These are phyloP conservation scores for Podospora appendiculata DNA, from an alignment of 495 filamentous ascomycete species.

Conservation along the genomic window DNA sequence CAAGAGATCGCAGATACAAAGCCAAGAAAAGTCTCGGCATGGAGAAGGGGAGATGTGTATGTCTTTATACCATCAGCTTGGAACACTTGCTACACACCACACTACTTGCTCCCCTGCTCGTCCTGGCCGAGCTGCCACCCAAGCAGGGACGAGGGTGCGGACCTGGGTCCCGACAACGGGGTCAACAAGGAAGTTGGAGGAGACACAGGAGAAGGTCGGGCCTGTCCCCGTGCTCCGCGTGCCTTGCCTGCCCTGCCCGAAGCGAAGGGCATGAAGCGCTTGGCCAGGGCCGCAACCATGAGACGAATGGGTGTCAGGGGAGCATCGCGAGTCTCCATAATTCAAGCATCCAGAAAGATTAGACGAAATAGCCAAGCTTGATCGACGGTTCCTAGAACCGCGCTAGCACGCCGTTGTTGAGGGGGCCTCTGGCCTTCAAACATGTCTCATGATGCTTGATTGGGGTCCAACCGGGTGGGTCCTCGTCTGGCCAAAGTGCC, in stretches of 20 bases:
- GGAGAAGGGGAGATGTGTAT: conserved; percentile 4
- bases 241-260: too few relatives aligned
- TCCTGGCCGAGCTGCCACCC: too few relatives aligned
- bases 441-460: conserved; percentile 12
- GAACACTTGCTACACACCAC: neutral
- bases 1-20: neutral
- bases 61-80: conserved; percentile 11
- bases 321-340: neutral
- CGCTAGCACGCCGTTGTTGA: neutral
- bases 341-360: neutral
- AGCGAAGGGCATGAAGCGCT: neutral
- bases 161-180: too few relatives aligned
- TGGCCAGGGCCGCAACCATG: neutral
- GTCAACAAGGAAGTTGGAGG: too few relatives aligned
- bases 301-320: neutral
- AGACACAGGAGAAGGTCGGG: too few relatives aligned
- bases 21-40: conserved; percentile 1
- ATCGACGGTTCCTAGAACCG: neutral
- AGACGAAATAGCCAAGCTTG: conserved; percentile 1
- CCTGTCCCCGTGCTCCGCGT: too few relatives aligned
- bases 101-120: too few relatives aligned
- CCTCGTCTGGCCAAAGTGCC: too few relatives aligned
- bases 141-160: too few relatives aligned
- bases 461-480: neutral
- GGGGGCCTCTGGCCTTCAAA: neutral